phyloP scores from a whole-genome alignment of 192 early-diverging fungal genomes.

The Kickxella alabastrina region DNA sequence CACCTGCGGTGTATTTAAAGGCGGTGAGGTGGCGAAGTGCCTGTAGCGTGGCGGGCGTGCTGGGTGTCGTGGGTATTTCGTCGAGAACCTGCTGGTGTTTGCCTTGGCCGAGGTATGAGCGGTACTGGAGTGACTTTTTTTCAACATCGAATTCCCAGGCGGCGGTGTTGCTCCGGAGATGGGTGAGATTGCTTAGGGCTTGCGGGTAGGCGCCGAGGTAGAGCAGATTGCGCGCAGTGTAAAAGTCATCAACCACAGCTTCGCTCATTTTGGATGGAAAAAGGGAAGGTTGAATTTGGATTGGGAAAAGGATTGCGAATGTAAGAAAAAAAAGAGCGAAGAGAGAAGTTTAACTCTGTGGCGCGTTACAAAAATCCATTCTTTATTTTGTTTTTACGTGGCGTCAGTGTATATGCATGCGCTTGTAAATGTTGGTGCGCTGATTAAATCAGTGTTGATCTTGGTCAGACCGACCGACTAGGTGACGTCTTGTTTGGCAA shows the following conservation, averaged over 20 bases:
- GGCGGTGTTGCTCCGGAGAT: slow-evolving; percentile 11
- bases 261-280: slow-evolving; percentile 19
- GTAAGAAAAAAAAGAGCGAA: too few species aligned
- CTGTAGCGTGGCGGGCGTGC: slow-evolving; percentile 55
- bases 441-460: too few species aligned
- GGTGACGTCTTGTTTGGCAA: too few species aligned
- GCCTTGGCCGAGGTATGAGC: slow-evolving; percentile 77
- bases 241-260: slow-evolving; percentile 47
- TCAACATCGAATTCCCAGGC: slow-evolving; percentile 50
- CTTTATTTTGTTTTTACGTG: too few species aligned
- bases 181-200: slow-evolving; percentile 58
- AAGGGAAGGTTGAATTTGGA: too few species aligned
- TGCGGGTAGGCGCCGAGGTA: slow-evolving; percentile 71
- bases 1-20: slow-evolving; percentile 16
- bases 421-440: too few species aligned
- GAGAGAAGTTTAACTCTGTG: too few species aligned
- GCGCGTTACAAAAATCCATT: too few species aligned
- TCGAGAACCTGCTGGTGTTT: slow-evolving; percentile 63
- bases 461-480: too few species aligned
- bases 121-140: slow-evolving; percentile 67
- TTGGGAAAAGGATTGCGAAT: too few species aligned
- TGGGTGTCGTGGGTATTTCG: slow-evolving; percentile 55
- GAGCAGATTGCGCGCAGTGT: slow-evolving; percentile 68
- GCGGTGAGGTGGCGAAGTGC: slow-evolving; percentile 70
- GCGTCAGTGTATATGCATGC: too few species aligned